Conservation (phyloP, 1,139 yeast genomes). For the Taphrina deformans region DNA sequence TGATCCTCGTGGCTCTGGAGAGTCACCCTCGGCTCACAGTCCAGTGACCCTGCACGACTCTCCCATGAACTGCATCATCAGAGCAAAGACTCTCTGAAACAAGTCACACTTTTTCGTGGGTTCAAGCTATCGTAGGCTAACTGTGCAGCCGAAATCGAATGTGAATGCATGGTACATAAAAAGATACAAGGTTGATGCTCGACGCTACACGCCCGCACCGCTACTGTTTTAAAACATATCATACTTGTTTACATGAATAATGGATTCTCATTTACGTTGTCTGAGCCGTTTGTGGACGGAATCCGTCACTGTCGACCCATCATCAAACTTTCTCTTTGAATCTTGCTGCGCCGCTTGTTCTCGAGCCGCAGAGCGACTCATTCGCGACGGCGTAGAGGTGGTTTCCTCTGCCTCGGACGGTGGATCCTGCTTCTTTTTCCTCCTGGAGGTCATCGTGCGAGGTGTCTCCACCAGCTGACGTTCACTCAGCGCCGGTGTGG, state of each 20-base stretch:
- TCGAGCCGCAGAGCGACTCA: neutral
- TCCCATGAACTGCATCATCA: no score
- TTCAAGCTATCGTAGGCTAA: no score
- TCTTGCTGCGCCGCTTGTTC: neutral
- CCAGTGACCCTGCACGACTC: neutral
- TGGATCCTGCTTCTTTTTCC: neutral
- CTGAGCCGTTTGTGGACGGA: neutral
- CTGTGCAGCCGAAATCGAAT: no score
- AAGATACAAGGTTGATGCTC: neutral
- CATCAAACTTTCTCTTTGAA: neutral
- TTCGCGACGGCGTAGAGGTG: neutral
- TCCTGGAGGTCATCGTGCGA: neutral
- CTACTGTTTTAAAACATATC: neutral
- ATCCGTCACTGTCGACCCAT: neutral
- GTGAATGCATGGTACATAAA: neutral
- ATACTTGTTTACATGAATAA: neutral
- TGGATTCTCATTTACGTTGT: neutral
- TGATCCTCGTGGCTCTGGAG: no score
- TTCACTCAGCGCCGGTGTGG: neutral
- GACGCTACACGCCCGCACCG: neutral
- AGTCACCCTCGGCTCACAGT: no score
- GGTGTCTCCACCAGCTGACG: neutral
- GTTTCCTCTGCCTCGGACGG: neutral
- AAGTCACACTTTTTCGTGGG: no score
- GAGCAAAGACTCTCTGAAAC: no score